A percentile compares a stretch with the other conserved stretches of the same genome.
Conservation (phyloP, 1,139 yeast species). For the Zygoascus hellenicus region DNA sequence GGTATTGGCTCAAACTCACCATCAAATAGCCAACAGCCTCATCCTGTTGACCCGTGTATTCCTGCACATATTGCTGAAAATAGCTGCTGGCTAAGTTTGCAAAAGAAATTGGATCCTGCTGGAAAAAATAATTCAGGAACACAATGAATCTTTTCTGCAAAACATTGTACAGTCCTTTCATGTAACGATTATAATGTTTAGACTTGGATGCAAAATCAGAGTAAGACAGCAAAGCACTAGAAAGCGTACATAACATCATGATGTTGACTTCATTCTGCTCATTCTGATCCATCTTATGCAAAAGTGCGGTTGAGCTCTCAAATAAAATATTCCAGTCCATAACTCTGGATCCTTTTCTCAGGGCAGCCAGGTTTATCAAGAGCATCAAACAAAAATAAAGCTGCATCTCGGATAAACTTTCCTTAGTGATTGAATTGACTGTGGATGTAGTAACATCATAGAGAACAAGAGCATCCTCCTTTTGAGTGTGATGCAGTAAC, state of each 20-base stretch:
- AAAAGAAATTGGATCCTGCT: background rate
- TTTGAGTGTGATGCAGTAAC: conserved; percentile 57
- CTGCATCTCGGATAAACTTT: conserved; percentile 7
- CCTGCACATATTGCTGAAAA: background rate
- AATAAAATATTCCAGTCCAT: conserved; percentile 29
- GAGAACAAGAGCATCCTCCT: conserved; percentile 45
- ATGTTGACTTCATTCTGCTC: background rate
- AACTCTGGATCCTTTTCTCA: conserved; percentile 38
- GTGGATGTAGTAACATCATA: conserved; percentile 22
- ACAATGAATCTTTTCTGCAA: conserved; percentile 20
- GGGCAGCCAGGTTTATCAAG: conserved; percentile 31
- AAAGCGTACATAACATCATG: background rate
- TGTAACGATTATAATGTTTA: conserved; percentile 18
- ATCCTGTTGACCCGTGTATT: background rate
- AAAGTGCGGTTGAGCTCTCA: background rate
- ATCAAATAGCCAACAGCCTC: background rate
- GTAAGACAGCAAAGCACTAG: conserved; percentile 16
- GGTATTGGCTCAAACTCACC: background rate
- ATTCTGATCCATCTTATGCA: background rate
- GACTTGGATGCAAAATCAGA: conserved; percentile 25
- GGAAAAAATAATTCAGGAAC: conserved; percentile 39
- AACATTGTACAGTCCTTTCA: conserved; percentile 11
- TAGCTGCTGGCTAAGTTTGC: background rate
- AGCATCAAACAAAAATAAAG: conserved; percentile 16
- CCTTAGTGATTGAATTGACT: conserved; percentile 19